A percentile compares a stretch with the other conserved stretches of the same genome.
These are phyloP conservation scores for Torulaspora microellipsoides DNA, from an alignment of 805 yeast species.

Conservation along the genomic window DNA sequence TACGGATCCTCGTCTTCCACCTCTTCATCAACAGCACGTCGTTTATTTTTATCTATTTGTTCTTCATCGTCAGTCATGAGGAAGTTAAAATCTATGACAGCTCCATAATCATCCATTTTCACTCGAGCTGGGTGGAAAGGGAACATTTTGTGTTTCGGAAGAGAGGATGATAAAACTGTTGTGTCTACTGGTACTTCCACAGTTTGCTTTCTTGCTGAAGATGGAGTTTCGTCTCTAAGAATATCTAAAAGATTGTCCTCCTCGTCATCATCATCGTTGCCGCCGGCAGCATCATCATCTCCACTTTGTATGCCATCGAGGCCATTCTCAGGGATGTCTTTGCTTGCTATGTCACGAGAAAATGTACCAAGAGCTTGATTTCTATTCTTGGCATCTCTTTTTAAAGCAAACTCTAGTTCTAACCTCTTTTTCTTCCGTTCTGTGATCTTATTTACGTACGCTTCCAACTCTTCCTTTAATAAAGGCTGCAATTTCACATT, in stretches of 20 bases:
- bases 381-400: slow-evolving; percentile 29
- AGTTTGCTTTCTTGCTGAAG: slow-evolving; percentile 7
- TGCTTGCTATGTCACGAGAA: slow-evolving; percentile 1
- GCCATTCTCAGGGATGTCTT: neutral
- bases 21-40: slow-evolving; percentile 22
- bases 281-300: slow-evolving; percentile 15
- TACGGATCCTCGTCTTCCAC: slow-evolving; percentile 29
- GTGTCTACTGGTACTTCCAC: slow-evolving; percentile 30
- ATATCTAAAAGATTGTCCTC: slow-evolving; percentile 35
- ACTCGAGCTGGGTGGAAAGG: slow-evolving; percentile 60
- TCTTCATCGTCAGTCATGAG: slow-evolving; percentile 51
- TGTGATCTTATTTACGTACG: slow-evolving; percentile 45
- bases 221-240: slow-evolving; percentile 10
- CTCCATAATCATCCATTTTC: slow-evolving; percentile 85
- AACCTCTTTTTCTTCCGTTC: slow-evolving; percentile 41
- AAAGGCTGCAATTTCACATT: slow-evolving; percentile 46
- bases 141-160: slow-evolving; percentile 56
- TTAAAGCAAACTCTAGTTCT: slow-evolving; percentile 32
- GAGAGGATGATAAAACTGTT: slow-evolving; percentile 21
- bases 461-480: slow-evolving; percentile 45
- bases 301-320: slow-evolving; percentile 1
- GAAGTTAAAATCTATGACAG: slow-evolving; percentile 59
- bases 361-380: slow-evolving; percentile 15
- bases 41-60: slow-evolving; percentile 31
- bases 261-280: slow-evolving; percentile 31